These are phyloP conservation scores for Anacardium occidentale DNA, from an alignment of 345 rosid genomes.

Conservation along the genomic window DNA sequence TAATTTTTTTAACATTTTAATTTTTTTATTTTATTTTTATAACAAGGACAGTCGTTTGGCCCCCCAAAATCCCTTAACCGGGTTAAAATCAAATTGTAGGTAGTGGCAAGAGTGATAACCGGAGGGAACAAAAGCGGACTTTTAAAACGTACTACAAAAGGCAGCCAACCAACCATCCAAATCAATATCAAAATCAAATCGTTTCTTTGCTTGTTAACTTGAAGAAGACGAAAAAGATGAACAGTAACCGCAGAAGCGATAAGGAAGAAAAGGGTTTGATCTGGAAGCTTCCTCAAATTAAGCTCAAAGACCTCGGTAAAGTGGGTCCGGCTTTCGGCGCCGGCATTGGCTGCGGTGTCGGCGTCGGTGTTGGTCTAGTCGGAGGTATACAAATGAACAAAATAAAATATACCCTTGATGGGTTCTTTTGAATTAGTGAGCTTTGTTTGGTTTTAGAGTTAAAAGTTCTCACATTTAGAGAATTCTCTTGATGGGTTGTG, in stretches of 20 bases:
- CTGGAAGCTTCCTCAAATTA: slow-evolving; percentile 78
- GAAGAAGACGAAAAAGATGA: slow-evolving; percentile 9
- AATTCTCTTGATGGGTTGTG: background rate
- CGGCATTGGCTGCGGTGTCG: slow-evolving; percentile 85
- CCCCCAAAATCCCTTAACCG: too few relatives aligned
- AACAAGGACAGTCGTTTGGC: too few relatives aligned
- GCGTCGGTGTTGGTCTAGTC: slow-evolving; percentile 73
- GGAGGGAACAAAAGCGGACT: too few relatives aligned
- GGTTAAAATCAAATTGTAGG: too few relatives aligned
- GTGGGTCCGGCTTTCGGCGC: slow-evolving; percentile 82
- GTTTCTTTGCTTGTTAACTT: background rate
- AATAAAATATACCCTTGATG: too few relatives aligned
- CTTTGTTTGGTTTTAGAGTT: background rate
- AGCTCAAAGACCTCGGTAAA: slow-evolving; percentile 60
- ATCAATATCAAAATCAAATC: background rate
- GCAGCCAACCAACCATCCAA: too few relatives aligned
- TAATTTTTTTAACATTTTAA: too few relatives aligned
- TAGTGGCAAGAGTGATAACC: too few relatives aligned
- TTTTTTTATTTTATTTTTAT: too few relatives aligned
- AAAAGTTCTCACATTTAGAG: background rate
- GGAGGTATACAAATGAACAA: slow-evolving; percentile 48
- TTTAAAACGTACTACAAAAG: too few relatives aligned
- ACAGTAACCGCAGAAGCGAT: slow-evolving; percentile 22
- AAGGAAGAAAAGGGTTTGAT: slow-evolving; percentile 51
- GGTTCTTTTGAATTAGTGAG: background rate